These are phyloP conservation scores for Candida palmyrensis DNA, from an alignment of 805 yeast genomes.

Conservation along the genomic window DNA sequence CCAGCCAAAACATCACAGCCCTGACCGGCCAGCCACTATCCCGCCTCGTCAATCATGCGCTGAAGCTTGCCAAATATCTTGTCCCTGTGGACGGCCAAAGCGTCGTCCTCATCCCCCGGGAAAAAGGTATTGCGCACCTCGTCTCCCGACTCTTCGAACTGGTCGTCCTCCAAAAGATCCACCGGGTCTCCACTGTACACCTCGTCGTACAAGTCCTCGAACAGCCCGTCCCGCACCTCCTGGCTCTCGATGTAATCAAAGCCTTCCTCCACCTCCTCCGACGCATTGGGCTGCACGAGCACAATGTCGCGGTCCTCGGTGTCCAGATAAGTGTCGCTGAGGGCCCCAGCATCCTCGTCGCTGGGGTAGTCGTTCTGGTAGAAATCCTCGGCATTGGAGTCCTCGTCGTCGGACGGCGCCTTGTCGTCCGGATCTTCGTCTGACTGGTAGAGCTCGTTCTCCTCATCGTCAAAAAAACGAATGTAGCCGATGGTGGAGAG, in stretches of 20 bases:
- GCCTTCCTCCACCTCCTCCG: constrained; percentile 12
- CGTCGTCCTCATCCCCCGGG: constrained; percentile 51
- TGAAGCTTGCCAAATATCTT: constrained; percentile 54
- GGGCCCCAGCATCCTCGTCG: constrained; percentile 65
- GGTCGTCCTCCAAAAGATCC: constrained; percentile 8
- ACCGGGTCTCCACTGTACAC: constrained; percentile 26
- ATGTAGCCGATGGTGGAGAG: constrained; percentile 49
- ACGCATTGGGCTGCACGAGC: constrained; percentile 4
- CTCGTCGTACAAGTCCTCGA: constrained; percentile 15
- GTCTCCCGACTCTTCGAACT: constrained; percentile 4
- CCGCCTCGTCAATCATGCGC: constrained; percentile 43
- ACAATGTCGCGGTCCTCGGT: constrained; percentile 22
- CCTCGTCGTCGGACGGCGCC: constrained; percentile 62
- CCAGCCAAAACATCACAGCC: too few relatives aligned
- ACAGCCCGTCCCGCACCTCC: constrained; percentile 14
- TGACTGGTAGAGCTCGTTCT: constrained; percentile 30
- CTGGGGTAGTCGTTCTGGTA: constrained; percentile 94
- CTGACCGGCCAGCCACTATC: too few relatives aligned
- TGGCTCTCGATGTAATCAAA: constrained; percentile 4
- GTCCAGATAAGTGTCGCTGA: constrained; percentile 12
- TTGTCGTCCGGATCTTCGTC: constrained; percentile 33
- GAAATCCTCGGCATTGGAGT: constrained; percentile 86
- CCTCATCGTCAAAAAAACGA: constrained; percentile 52
- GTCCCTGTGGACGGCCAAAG: constrained; percentile 60
- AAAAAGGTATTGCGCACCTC: constrained; percentile 50